These are phyloP conservation scores for Nakazawaea populi DNA, from an alignment of 805 yeast species.

Conservation along the genomic window DNA sequence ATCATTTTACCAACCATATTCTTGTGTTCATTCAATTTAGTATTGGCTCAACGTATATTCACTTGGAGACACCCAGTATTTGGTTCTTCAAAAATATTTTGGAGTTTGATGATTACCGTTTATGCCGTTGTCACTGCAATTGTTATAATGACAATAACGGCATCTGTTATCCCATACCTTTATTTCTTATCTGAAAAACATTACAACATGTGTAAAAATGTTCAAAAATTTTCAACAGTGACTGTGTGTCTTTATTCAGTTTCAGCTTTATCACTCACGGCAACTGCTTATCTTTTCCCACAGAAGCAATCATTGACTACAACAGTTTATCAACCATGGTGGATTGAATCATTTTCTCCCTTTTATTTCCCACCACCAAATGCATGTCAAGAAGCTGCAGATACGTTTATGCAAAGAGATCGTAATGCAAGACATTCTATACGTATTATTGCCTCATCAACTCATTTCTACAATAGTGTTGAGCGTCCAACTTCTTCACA, in stretches of 20 bases:
- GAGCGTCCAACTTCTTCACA: slow-evolving; percentile 25
- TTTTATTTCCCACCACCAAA: slow-evolving; percentile 52
- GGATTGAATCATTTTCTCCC: slow-evolving; percentile 63
- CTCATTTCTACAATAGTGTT: slow-evolving; percentile 20
- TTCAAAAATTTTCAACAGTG: slow-evolving; percentile 44
- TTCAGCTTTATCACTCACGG: slow-evolving; percentile 43
- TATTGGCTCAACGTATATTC: slow-evolving; percentile 66
- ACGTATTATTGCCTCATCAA: slow-evolving; percentile 57
- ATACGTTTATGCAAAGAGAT: slow-evolving; percentile 39
- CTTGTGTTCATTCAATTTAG: slow-evolving; percentile 52
- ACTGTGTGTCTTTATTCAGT: slow-evolving; percentile 45
- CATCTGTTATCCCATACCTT: slow-evolving; percentile 54
- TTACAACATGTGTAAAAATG: slow-evolving; percentile 48
- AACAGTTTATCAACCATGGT: slow-evolving; percentile 62
- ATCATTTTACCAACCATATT: slow-evolving; percentile 53
- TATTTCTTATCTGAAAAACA: slow-evolving; percentile 42
- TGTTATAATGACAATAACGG: slow-evolving; percentile 63
- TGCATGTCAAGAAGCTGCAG: slow-evolving; percentile 44
- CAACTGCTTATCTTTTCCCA: slow-evolving; percentile 45
- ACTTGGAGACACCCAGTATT: slow-evolving; percentile 75
- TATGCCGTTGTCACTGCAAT: slow-evolving; percentile 52
- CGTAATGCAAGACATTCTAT: slow-evolving; percentile 44
- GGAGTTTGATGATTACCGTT: slow-evolving; percentile 41
- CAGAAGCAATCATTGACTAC: slow-evolving; percentile 48
- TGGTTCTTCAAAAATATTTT: slow-evolving; percentile 48